A percentile compares a stretch with the other conserved stretches of the same genome.
Conservation (phyloP, 345 rosid species). For the Excoecaria cochinchinensis region DNA sequence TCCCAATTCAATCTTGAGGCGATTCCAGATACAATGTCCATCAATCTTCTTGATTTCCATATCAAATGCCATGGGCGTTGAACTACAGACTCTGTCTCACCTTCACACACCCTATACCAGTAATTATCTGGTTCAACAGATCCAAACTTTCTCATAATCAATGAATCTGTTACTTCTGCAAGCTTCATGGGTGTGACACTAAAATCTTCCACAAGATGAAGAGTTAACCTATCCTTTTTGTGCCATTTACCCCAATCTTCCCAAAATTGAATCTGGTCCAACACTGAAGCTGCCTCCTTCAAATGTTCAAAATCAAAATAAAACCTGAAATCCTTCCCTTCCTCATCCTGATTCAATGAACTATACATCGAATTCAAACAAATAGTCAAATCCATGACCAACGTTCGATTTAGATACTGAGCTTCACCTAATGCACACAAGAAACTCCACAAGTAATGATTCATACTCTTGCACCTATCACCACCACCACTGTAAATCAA, state of each 20-base stretch:
- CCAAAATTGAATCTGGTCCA: slow-evolving; percentile 91
- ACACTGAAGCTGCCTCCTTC: slow-evolving; percentile 79
- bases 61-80: slow-evolving; percentile 85
- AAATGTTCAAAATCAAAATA: slow-evolving; percentile 95
- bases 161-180: slow-evolving; percentile 53
- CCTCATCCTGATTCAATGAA: slow-evolving; percentile 73
- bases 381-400: slow-evolving; percentile 83
- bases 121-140: slow-evolving; percentile 85
- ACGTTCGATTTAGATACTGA: slow-evolving; percentile 78
- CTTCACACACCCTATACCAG: slow-evolving; percentile 98
- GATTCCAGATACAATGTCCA: slow-evolving; percentile 79
- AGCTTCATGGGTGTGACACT: slow-evolving; percentile 78
- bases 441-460: slow-evolving; percentile 94
- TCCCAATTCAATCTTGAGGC: slow-evolving; percentile 85
- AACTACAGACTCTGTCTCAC: slow-evolving; percentile 72
- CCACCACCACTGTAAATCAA: slow-evolving; percentile 78
- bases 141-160: slow-evolving; percentile 93
- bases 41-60: slow-evolving; percentile 88
- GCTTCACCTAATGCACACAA: slow-evolving; percentile 96
- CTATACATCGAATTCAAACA: slow-evolving; percentile 76
- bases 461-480: slow-evolving; percentile 94
- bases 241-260: slow-evolving; percentile 78
- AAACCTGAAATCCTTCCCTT: slow-evolving; percentile 92
- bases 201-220: slow-evolving; percentile 68
- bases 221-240: slow-evolving; percentile 45